phyloP scores from a whole-genome alignment of 1,284 basidiomycete genomes.

The Fomitiporia mediterranea region DNA sequence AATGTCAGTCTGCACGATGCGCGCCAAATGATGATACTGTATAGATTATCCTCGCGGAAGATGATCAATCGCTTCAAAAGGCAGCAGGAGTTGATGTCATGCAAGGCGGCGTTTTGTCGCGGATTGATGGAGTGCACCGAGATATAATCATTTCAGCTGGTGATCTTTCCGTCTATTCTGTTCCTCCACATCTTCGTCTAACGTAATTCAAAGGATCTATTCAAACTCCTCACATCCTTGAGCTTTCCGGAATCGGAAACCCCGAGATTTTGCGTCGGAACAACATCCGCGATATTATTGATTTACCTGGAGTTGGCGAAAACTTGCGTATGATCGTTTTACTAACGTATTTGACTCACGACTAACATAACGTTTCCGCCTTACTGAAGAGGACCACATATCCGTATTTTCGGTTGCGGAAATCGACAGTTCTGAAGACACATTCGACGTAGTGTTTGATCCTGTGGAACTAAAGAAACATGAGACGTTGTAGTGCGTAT shows the following conservation, averaged over 20 bases:
- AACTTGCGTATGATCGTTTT: conserved; percentile 16
- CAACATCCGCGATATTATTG: conserved; percentile 15
- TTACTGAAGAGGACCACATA: too few species aligned
- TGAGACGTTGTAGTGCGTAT: background rate
- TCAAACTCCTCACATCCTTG: conserved; percentile 10
- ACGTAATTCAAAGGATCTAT: background rate
- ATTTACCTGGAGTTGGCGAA: conserved; percentile 22
- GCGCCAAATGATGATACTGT: background rate
- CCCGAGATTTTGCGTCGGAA: conserved; percentile 9
- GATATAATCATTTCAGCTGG: conserved; percentile 8
- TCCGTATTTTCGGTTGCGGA: background rate
- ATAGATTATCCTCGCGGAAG: too few species aligned
- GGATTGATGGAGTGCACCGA: background rate
- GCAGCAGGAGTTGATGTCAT: conserved; percentile 30
- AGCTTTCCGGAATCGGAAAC: conserved; percentile 20
- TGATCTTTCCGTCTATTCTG: background rate
- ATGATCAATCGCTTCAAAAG: background rate
- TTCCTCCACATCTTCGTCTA: too few species aligned
- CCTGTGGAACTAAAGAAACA: background rate
- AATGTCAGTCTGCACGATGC: too few species aligned
- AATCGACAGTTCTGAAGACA: background rate
- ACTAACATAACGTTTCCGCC: too few species aligned
- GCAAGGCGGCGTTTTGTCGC: background rate
- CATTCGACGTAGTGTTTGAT: conserved; percentile 3
- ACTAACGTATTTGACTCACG: too few species aligned